phyloP scores from a whole-genome alignment of 202 grass and related monocot species.

The Panicum virgatum region DNA sequence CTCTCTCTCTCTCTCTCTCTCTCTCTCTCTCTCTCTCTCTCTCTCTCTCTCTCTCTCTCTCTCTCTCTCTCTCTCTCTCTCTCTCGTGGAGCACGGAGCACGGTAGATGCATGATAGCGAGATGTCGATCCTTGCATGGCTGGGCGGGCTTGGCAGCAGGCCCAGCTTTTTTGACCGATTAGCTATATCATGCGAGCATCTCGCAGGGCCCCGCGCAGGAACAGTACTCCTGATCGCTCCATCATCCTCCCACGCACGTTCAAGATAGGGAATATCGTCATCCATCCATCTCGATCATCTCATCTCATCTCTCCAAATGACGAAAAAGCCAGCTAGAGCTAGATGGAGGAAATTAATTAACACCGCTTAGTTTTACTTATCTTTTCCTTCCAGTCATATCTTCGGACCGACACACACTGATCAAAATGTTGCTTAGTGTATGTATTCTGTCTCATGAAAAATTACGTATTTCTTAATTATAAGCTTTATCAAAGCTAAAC shows the following conservation, averaged over 20 bases:
- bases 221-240: conserved; percentile 34
- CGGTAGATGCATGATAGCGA: conserved; percentile 11
- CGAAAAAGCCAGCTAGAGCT: background rate
- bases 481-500: too few species aligned
- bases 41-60: background rate
- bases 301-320: background rate
- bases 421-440: background rate
- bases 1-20: background rate
- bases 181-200: conserved; percentile 39
- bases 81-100: background rate
- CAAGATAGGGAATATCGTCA: background rate
- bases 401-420: background rate
- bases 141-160: conserved; percentile 9
- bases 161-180: conserved; percentile 26
- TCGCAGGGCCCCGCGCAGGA: background rate
- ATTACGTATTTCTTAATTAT: too few species aligned
- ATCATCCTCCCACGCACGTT: background rate
- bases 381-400: background rate
- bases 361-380: background rate
- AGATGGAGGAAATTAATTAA: background rate
- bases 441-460: too few species aligned
- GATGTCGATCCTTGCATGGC: conserved; percentile 23
- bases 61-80: background rate
- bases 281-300: background rate
- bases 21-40: background rate